Evolutionary conservation across 2,329 filamentous ascomycete genomes (phyloP), one percentile per base, ranked within the genome.

Genomic region (Ophiognomonia clavigignenti-juglandacearum): DNA sequence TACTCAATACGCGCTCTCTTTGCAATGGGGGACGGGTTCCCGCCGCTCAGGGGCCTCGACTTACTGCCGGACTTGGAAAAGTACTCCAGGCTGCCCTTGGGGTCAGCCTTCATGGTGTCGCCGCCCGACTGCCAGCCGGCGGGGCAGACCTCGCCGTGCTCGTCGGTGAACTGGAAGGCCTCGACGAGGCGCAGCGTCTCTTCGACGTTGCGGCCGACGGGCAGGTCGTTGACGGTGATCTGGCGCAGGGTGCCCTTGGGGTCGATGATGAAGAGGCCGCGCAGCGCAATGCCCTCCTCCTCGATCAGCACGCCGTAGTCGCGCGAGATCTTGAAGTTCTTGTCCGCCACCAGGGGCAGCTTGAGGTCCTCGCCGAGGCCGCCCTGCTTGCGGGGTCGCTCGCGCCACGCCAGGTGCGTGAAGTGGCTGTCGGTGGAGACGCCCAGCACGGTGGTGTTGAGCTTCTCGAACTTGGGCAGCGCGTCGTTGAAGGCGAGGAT

Each of bases 91-190:
- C 68, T 73, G 44, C 68, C 70, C 64, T 74, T 74, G 54, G 72
- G 71, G 50, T 73, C 71, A 48, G 72, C 68, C 70, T 75, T 75
- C 64, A 75, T 74, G 43, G 64, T 66, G 63, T 73, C 68, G 58
- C 60, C 61, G 42, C 72, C 72, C 50, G 67, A 61, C 50, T 68
- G 66, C 72, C 72, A 75, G 57, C 71, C 72, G 45, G 72, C 72
- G 37, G 72, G 72, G 65, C 72, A 91, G 46, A 88, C 78, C 62
- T 88, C 82, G 66, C 89, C 90, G 74, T 86, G 88, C 56, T 88
- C 86, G 56, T 91, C 86, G 11, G 86, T 86, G 71, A 92, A 88
- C 66, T 91, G 87, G 64, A 90, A 90, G 6, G 85, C 84, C 55
- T 85, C 75, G 49, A 83, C 77, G 1, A 85, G 83, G 31, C 81